A percentile compares a stretch with the other conserved stretches of the same genome.
Conservation (phyloP, 1,284 basidiomycete genomes). For the Coniophora puteana region DNA sequence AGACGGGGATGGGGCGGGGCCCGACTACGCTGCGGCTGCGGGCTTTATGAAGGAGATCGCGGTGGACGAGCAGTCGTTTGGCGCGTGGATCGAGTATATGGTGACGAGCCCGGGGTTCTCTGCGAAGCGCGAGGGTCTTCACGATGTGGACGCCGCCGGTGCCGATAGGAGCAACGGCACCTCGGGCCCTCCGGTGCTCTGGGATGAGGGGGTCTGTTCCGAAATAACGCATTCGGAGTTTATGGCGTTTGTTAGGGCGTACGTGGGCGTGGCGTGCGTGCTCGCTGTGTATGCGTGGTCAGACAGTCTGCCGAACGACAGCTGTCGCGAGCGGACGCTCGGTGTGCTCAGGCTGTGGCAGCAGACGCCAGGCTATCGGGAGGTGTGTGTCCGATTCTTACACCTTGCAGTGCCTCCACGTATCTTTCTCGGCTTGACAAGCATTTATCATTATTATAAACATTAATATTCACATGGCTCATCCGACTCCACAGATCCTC, state of each 20-base stretch:
- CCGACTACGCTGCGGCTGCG: conserved; percentile 41
- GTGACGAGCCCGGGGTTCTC: conserved; percentile 49
- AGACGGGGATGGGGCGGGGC: too few relatives aligned
- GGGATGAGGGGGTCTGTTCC: too few relatives aligned
- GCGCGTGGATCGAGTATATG: conserved; percentile 69
- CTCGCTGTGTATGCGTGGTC: conserved; percentile 78
- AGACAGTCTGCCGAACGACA: conserved; percentile 65
- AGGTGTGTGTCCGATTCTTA: conserved; percentile 46
- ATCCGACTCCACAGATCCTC: conserved; percentile 46
- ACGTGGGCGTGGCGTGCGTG: conserved; percentile 61
- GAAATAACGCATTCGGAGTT: conserved; percentile 53
- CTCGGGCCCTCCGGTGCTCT: too few relatives aligned
- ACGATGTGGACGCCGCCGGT: conserved; percentile 39
- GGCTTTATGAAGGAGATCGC: conserved; percentile 55
- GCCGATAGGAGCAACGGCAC: too few relatives aligned
- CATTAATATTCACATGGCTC: conserved; percentile 8
- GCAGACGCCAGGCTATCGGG: conserved; percentile 28
- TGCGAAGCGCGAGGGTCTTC: too few relatives aligned
- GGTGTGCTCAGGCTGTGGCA: conserved; percentile 63
- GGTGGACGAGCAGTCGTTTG: conserved; percentile 60
- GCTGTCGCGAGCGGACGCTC: conserved; percentile 57
- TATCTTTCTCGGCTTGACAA: too few relatives aligned
- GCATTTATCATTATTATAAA: too few relatives aligned
- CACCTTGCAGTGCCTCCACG: background rate
- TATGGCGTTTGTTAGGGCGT: conserved; percentile 57